Evolutionary conservation across 345 rosid species (phyloP).

Genomic region (Abelmoschus esculentus): DNA sequence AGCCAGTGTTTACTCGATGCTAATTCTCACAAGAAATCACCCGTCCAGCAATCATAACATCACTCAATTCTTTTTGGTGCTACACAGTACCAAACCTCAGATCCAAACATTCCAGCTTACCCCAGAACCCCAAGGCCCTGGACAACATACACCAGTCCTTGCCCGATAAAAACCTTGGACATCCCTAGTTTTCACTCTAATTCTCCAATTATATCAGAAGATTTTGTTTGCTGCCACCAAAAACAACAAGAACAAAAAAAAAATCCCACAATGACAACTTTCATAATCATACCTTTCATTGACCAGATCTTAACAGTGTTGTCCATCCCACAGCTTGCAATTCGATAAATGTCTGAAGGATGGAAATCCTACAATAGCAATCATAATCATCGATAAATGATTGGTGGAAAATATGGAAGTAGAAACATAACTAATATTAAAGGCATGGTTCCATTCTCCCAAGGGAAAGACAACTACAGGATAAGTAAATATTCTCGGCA

Average conservation of each 20-base stretch:
- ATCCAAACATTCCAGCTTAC: not conserved
- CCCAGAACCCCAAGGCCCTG: not conserved
- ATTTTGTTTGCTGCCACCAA: not conserved
- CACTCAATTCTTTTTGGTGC: not conserved
- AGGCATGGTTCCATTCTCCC: not conserved
- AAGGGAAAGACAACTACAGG: not conserved
- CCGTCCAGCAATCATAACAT: not conserved
- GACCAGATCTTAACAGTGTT: slow-evolving; percentile 94
- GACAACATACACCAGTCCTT: not conserved
- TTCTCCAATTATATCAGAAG: not conserved
- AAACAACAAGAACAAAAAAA: not conserved
- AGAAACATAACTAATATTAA: not conserved
- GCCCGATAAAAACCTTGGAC: not conserved
- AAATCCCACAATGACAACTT: not conserved
- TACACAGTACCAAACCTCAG: not conserved
- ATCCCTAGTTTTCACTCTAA: not conserved
- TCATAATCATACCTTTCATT: slow-evolving; percentile 79
- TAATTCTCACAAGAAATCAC: not conserved
- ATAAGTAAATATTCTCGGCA: not conserved
- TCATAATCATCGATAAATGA: slow-evolving; percentile 4
- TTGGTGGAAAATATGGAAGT: not conserved
- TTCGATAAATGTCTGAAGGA: slow-evolving; percentile 73
- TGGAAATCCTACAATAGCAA: slow-evolving; percentile 70
- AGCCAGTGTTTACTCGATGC: not conserved
- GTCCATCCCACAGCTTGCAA: slow-evolving; percentile 97